These are phyloP conservation scores for Aspergillus sp. DNA, from an alignment of 2,329 filamentous ascomycete species.

Conservation along the genomic window DNA sequence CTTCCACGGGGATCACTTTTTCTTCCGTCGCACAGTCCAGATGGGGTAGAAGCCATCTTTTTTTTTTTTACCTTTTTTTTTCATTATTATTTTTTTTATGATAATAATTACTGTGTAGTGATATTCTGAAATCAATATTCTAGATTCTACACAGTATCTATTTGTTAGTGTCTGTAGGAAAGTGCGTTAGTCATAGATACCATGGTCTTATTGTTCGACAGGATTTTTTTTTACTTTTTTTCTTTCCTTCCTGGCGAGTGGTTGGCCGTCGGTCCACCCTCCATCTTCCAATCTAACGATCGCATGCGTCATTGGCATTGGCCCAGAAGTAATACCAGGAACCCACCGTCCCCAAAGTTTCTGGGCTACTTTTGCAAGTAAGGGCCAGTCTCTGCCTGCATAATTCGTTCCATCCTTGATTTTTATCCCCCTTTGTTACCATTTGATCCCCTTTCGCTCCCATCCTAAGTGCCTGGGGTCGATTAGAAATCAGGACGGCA, in stretches of 20 bases:
- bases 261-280: conserved; percentile 14
- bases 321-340: conserved; percentile 18
- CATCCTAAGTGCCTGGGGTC: not conserved
- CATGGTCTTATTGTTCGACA: too few species aligned
- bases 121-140: too few species aligned
- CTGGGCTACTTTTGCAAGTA: conserved; percentile 13
- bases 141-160: too few species aligned
- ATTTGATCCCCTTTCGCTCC: not conserved
- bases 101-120: too few species aligned
- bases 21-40: not conserved
- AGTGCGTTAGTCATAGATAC: too few species aligned
- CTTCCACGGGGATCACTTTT: not conserved
- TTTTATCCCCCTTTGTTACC: not conserved
- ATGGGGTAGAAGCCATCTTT: too few species aligned
- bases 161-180: too few species aligned
- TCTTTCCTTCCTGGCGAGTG: conserved; percentile 8
- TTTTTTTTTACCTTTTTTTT: too few species aligned
- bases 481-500: not conserved
- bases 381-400: conserved; percentile 16
- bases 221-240: not conserved
- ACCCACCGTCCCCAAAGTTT: conserved; percentile 24
- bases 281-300: conserved; percentile 11
- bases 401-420: conserved; percentile 2
- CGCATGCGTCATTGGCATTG: conserved; percentile 22
- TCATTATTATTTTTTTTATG: too few species aligned